phyloP scores from a whole-genome alignment of 139 green algal genomes.

The Monoraphidium neglectum region DNA sequence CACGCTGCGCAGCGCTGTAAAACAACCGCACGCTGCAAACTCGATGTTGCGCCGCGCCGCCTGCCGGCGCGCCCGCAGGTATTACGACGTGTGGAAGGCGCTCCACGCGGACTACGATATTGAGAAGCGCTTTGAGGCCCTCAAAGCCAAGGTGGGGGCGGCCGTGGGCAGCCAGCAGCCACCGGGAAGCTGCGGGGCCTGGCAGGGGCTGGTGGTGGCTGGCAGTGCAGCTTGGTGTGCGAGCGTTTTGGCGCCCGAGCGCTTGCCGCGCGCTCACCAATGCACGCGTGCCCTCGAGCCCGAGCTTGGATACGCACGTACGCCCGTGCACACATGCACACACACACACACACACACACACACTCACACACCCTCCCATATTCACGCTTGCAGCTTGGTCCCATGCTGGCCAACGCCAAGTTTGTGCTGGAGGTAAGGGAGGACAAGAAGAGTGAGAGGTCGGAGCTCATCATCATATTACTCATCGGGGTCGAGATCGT shows the following conservation, averaged over 20 bases:
- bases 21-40: not conserved
- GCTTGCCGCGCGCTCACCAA: not conserved
- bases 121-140: slow-evolving; percentile 35
- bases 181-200: not conserved
- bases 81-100: slow-evolving; percentile 32
- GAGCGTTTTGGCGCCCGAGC: not conserved
- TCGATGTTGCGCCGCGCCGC: too few relatives aligned
- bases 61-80: not conserved
- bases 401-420: slow-evolving; percentile 50
- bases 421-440: slow-evolving; percentile 42
- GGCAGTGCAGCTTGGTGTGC: not conserved
- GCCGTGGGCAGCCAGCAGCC: not conserved
- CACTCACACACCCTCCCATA: not conserved
- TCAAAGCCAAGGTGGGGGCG: slow-evolving; percentile 37
- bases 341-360: not conserved
- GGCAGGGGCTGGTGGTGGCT: not conserved
- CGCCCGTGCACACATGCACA: not conserved
- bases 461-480: slow-evolving; percentile 46
- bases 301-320: not conserved
- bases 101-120: slow-evolving; percentile 42
- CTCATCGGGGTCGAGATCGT: slow-evolving; percentile 42
- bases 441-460: slow-evolving; percentile 37
- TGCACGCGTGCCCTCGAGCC: not conserved
- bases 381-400: slow-evolving; percentile 20
- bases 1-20: not conserved